phyloP scores from a whole-genome alignment of 352 stramenopile species.

The Globisporangium camurandrum region DNA sequence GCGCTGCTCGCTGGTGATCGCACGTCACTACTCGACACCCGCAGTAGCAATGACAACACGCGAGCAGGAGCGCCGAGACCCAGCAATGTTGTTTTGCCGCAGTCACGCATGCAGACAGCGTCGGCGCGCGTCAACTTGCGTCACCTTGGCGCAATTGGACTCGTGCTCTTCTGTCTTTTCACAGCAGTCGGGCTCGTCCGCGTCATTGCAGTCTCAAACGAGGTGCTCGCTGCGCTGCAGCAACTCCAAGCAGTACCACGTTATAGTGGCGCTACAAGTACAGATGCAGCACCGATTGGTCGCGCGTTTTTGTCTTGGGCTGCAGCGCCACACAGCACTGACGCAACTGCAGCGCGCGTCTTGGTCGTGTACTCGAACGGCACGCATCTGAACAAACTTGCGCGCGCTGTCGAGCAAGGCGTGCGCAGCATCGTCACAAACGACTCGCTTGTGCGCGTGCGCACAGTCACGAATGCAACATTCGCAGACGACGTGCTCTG shows the following conservation, averaged over 20 bases:
- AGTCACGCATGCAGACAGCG: background rate
- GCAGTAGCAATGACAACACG: background rate
- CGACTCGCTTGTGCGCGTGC: slow-evolving; percentile 35
- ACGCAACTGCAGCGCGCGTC: slow-evolving; percentile 34
- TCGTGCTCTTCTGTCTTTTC: slow-evolving; percentile 15
- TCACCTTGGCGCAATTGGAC: slow-evolving; percentile 10
- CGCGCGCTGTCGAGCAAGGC: slow-evolving; percentile 49
- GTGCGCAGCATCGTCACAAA: slow-evolving; percentile 27
- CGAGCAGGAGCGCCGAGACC: background rate
- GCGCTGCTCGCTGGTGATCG: slow-evolving; percentile 8
- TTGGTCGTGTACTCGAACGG: slow-evolving; percentile 71
- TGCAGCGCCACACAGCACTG: background rate
- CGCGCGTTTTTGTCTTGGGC: background rate
- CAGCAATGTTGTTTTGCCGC: background rate
- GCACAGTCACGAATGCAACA: slow-evolving; percentile 49
- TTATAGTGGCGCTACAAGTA: background rate
- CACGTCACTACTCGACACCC: slow-evolving; percentile 7
- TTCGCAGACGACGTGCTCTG: slow-evolving; percentile 75
- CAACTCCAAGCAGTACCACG: slow-evolving; percentile 10
- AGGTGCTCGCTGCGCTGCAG: slow-evolving; percentile 33
- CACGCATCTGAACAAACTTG: slow-evolving; percentile 64
- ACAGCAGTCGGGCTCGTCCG: slow-evolving; percentile 11
- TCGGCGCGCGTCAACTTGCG: slow-evolving; percentile 14
- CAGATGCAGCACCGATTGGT: background rate
- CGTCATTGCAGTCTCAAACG: slow-evolving; percentile 12